These are phyloP conservation scores for Fragaria vesca DNA, from an alignment of 306 rosid genomes.

Conservation along the genomic window DNA sequence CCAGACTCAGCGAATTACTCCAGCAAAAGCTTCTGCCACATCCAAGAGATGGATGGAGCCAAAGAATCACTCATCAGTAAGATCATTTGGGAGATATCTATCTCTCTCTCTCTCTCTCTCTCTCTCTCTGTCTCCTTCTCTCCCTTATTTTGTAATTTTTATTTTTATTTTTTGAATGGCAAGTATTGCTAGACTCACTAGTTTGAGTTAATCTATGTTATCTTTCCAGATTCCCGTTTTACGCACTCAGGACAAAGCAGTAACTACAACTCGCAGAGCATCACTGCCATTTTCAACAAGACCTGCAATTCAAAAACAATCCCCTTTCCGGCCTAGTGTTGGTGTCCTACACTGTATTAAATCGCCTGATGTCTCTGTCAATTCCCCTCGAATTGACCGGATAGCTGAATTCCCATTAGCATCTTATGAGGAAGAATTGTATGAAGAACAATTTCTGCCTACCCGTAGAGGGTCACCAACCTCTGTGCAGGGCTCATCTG, in stretches of 20 bases:
- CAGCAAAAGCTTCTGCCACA: constrained; percentile 47
- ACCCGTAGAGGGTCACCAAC: constrained; percentile 41
- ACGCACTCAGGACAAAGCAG: constrained; percentile 35
- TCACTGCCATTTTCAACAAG: constrained; percentile 68
- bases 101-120: constrained; percentile 19
- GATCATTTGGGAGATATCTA: constrained; percentile 29
- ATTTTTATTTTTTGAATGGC: neutral
- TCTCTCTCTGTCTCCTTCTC: constrained; percentile 8
- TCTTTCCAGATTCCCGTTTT: constrained; percentile 55
- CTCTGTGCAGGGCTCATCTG: constrained; percentile 54
- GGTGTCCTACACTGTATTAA: constrained; percentile 49
- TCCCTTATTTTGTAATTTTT: neutral
- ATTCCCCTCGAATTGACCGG: constrained; percentile 92
- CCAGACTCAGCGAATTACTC: constrained; percentile 39
- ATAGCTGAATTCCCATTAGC: constrained; percentile 93
- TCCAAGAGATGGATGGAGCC: constrained; percentile 52
- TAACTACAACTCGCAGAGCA: constrained; percentile 60
- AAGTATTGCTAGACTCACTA: constrained; percentile 14
- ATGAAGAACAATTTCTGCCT: constrained; percentile 55
- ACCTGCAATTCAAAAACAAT: constrained; percentile 40
- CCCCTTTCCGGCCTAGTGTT: constrained; percentile 35
- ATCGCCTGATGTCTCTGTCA: constrained; percentile 89
- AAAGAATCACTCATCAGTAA: constrained; percentile 54
- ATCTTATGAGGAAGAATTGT: constrained; percentile 60
- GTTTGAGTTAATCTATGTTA: constrained; percentile 29